Percentiles rank a stretch among this genome's conserved stretches.
phyloP scores from a whole-genome alignment of 2,329 filamentous ascomycete genomes.

The Trichoderma asperellum region DNA sequence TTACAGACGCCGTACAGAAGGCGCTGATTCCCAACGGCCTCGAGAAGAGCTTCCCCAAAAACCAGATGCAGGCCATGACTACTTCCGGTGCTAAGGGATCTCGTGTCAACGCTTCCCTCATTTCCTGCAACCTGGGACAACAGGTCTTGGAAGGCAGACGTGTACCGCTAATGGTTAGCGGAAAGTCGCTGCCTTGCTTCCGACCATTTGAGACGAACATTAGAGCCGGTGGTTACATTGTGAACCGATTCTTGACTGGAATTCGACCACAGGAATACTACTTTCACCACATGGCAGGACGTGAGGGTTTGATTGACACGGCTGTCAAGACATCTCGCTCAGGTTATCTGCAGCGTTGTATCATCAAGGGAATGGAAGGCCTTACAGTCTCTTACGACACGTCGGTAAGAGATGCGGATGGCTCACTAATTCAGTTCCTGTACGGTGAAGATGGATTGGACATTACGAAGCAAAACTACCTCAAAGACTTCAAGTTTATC shows the following conservation, averaged over 20 bases:
- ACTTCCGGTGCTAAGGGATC: constrained; percentile 93
- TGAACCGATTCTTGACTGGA: constrained; percentile 95
- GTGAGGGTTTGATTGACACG: constrained; percentile 97
- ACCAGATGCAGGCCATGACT: constrained; percentile 99
- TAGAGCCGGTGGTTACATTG: constrained; percentile 89
- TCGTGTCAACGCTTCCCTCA: constrained; percentile 92
- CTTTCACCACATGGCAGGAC: constrained; percentile 98
- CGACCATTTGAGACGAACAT: constrained; percentile 87
- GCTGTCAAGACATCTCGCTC: constrained; percentile 98
- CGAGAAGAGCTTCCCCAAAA: constrained; percentile 90
- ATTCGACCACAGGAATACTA: constrained; percentile 98
- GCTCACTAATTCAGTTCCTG: constrained; percentile 89
- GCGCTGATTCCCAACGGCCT: constrained; percentile 81
- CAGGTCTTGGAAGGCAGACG: constrained; percentile 93
- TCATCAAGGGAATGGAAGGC: constrained; percentile 99
- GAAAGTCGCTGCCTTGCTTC: constrained; percentile 94
- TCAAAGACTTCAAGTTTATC: constrained; percentile 88
- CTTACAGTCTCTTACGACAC: constrained; percentile 90
- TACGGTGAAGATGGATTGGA: constrained; percentile 97
- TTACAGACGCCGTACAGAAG: constrained; percentile 79
- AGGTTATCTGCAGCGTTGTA: constrained; percentile 92
- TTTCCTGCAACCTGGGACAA: constrained; percentile 96
- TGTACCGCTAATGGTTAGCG: constrained; percentile 96
- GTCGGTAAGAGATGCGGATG: constrained; percentile 91
- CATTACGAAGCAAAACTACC: constrained; percentile 89